Base-by-base conservation (phyloP, 441 rosid species). In the Adansonia rubrostipa region DNA sequence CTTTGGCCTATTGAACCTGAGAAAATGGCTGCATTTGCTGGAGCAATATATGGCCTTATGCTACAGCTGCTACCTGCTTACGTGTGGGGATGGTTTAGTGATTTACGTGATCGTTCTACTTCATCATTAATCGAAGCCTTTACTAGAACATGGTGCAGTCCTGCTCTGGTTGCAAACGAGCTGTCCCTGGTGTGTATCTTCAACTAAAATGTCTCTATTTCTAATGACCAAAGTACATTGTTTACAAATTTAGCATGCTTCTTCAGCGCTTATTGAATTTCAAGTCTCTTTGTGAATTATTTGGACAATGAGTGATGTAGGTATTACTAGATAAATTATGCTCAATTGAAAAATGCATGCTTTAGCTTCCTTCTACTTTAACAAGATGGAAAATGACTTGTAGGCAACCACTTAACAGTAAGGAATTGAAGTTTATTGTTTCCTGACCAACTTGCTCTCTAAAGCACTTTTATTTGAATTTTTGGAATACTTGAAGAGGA, bases 91-190 rank as follows among this genome's bases (percentile, higher is more conserved):
- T 96, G 99, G 99, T 96, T 94, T 80, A 87, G 89, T 62, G 91
- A 92, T 71, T 79, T 96, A 45, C 98, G 97, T 76, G 98, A 93
- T 82, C 98, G 97, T 24, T 89, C 96, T 61, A 71, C 83, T 28
- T 89, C 90, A 79, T 86, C 90, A 70, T 79, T 80, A 50, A 87
- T 94, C 58, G 99, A 96, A 88, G 81, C 93, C 77, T 96, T 94
- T 85, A 92, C 99, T 58, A 91, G 91, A 87, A 76, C 90, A 67
- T 94, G 97, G 97, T 96, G 99, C 86, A 96, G 99, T 82, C 98
- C 98, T 81, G 89, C 89, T 75, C 83, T 96, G 77, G 86, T 96
- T 80, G 85, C 83, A 72, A 90, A 91, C 62, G 98, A 96, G 85
- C 85, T 96, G 36, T 94, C 92, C 81, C 99, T 92, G 98, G 99